Evolutionary conservation across 331 rosid genomes (phyloP), one percentile per base, ranked within the genome.

Genomic region (Dryas integrifolia): DNA sequence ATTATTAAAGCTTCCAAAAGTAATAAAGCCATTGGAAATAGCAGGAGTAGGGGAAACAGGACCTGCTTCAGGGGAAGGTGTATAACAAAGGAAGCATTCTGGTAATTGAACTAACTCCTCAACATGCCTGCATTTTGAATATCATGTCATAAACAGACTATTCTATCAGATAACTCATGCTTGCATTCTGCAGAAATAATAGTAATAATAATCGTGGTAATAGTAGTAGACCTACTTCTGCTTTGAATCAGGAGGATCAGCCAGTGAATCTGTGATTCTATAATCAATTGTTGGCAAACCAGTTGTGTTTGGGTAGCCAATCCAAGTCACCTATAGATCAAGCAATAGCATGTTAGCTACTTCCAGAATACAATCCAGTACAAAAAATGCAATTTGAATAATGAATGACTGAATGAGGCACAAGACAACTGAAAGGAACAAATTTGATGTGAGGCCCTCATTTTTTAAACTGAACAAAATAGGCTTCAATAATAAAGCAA

Each of bases 281-380:
- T 93, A 93, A 76, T 93, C 98, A 80, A 93, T 85, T 10, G 97
- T 72, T 60, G 97, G 96, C 88, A 93, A 89, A 64, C 98, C 98
- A 56, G 98, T 93, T 57, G 98, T 93, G 82, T 93, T 93, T 39
- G 98, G 98, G 77, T 93, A 93, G 58, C 98, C 98, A 78, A 93
- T 93, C 98, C 98, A 93, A 65, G 96, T 91, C 58, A 89, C 98
- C 98, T 93, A 80, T 69, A 78, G 4, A 70, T 69, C 74, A 78
- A 70, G 71, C 44, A 86, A 61, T 12, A 39, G 40, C 15, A 75
- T 44, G 60, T 46, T 46, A 57, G 21, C 65, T 38, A 62, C 39
- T n/a, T 35, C 4, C 35, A 44, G 21, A 8, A 59, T 1, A 69
- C 14, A 9, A 3, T 43, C 30, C 9, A 12, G 5, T 15, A 55